Evolutionary conservation across 2,329 filamentous ascomycete genomes (phyloP), one percentile per base, ranked within the genome.

Genomic region (Thielaviopsis musarum): DNA sequence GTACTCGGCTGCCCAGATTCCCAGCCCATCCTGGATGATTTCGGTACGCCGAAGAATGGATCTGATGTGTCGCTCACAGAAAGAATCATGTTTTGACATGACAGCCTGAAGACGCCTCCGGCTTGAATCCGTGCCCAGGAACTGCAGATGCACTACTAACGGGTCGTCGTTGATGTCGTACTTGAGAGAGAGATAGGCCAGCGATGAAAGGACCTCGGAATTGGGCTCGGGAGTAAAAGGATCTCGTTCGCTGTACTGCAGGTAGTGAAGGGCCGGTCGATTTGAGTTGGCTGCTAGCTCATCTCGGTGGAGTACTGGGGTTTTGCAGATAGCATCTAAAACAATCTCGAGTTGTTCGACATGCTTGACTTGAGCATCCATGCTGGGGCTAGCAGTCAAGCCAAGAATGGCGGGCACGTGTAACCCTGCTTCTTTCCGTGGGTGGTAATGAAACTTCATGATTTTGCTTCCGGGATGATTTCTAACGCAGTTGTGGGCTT

Each of bases 331-430:
- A 0, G 88, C 80, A 67, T 90, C 77, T 52, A 95, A 72, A 49
- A 85, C 87, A 2, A 68, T 64, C 67, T 95, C 89, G 6, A 95
- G 77, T 4, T 69, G 67, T 69, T 78, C 71, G 15, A 91, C 73
- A 41, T 77, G 77, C 1, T 73, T 70, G 1, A 76, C 68, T 17
- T 77, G 77, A 1, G 78, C 80, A 59, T 75, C 80, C 64, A 85
- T 81, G 3, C 88, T 78, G 0, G 89, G 89, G 62, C 87, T 94
- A 0, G 90, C 90, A 6, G 85, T 91, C 24, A 95, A 74, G 0
- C 89, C 90, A 5, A 95, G 73, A 28, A 95, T 84, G 21, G 76
- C 74, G 0, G 90, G 90, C 1, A 81, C 69, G 0, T 65, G 55
- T 0, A 68, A 62, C 0, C 73, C 74, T 1, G 59, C 63, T 0